Conservation (phyloP, 495 filamentous ascomycete species). For the Trypethelium eluteriae region DNA sequence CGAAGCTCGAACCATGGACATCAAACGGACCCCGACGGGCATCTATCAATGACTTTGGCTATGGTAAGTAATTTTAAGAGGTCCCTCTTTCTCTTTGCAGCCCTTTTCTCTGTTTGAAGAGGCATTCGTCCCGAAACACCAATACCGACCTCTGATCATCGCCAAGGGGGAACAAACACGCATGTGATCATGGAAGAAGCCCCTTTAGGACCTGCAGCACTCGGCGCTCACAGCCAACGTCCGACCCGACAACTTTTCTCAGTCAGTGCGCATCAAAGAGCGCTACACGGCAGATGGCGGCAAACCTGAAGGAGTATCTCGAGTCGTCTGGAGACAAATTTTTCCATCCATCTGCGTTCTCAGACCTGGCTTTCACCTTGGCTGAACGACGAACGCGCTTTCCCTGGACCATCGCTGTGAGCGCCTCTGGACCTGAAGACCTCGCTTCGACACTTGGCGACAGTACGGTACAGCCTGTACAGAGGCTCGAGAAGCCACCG, state of each 20-base stretch:
- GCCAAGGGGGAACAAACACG: background rate
- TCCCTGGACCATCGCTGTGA: background rate
- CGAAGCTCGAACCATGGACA: background rate
- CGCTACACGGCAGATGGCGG: background rate
- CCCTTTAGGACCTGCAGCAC: background rate
- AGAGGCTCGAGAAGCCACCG: background rate
- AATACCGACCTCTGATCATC: background rate
- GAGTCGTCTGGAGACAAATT: background rate
- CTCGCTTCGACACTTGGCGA: background rate
- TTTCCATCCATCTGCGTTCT: background rate
- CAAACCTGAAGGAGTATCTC: conserved; percentile 1
- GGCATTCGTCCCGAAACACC: background rate
- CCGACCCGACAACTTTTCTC: too few relatives aligned
- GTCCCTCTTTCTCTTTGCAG: background rate
- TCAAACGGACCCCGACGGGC: background rate
- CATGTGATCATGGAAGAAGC: too few relatives aligned
- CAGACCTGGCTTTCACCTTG: background rate
- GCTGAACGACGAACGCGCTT: background rate
- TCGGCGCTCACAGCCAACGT: background rate
- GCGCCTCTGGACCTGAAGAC: background rate
- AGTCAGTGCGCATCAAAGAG: background rate
- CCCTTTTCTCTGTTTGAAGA: background rate
- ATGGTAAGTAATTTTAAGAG: background rate
- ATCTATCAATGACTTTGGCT: too few relatives aligned
- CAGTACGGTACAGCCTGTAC: background rate